Evolutionary conservation across 345 rosid species (phyloP).

Genomic region (Brassica cretica): DNA sequence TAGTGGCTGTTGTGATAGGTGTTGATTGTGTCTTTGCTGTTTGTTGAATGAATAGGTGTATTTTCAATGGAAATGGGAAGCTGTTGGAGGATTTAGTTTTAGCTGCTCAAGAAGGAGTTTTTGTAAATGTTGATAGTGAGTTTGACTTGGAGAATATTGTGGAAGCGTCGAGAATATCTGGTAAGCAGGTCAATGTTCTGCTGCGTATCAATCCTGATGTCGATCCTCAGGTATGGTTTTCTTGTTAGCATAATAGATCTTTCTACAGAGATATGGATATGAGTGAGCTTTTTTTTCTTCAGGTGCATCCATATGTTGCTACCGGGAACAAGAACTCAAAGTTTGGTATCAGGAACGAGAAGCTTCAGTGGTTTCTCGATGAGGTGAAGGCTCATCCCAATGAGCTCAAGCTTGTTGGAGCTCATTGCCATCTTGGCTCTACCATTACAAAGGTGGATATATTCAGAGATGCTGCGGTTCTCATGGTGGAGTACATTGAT

Average conservation of each 20-base stretch:
- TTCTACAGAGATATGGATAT: background rate
- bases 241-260: background rate
- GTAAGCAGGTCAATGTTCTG: slow-evolving; percentile 84
- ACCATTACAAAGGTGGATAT: slow-evolving; percentile 99
- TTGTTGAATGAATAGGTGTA: slow-evolving; percentile 54
- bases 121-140: slow-evolving; percentile 94
- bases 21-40: background rate
- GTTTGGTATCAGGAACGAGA: slow-evolving; percentile 98
- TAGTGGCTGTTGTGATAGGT: background rate
- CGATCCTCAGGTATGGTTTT: slow-evolving; percentile 80
- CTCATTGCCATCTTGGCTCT: slow-evolving; percentile 98
- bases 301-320: slow-evolving; percentile 99
- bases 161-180: slow-evolving; percentile 79
- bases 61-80: slow-evolving; percentile 96
- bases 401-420: slow-evolving; percentile 94
- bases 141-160: slow-evolving; percentile 91
- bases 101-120: slow-evolving; percentile 92
- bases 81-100: slow-evolving; percentile 86
- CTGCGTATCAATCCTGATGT: slow-evolving; percentile 99
- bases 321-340: slow-evolving; percentile 98
- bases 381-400: slow-evolving; percentile 81
- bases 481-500: slow-evolving; percentile 87
- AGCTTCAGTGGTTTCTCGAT: slow-evolving; percentile 98
- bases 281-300: background rate
- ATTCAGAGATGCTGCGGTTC: slow-evolving; percentile 89